phyloP scores from a whole-genome alignment of 176 grass and related monocot species.

The Puya raimondii region DNA sequence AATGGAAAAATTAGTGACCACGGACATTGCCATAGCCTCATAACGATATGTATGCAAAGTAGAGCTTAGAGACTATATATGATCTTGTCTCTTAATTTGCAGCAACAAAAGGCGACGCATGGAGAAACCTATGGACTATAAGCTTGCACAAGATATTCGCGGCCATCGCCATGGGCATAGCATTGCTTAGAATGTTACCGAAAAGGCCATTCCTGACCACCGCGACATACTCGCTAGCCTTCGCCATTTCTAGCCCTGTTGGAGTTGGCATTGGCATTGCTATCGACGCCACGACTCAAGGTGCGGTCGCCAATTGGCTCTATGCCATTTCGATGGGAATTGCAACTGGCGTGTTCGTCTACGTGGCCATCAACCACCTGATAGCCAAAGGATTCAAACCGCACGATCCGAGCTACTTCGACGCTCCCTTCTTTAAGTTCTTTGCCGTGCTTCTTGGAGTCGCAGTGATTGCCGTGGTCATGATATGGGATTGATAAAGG shows the following conservation, averaged over 20 bases:
- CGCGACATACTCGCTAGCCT: conserved; percentile 40
- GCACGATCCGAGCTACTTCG: conserved; percentile 25
- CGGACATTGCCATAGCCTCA: too few relatives aligned
- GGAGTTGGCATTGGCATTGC: conserved; percentile 59
- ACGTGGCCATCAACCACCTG: conserved; percentile 75
- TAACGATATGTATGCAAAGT: not conserved
- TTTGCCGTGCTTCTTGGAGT: conserved; percentile 39
- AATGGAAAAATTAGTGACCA: too few relatives aligned
- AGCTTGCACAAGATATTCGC: conserved; percentile 61
- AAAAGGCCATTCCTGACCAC: conserved; percentile 43
- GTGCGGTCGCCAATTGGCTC: conserved; percentile 36
- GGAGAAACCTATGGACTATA: conserved; percentile 82
- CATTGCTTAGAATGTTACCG: conserved; percentile 44
- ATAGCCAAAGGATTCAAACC: conserved; percentile 64
- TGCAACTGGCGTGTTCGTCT: conserved; percentile 64
- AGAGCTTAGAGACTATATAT: not conserved
- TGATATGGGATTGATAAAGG: conserved; percentile 57
- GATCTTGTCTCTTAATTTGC: not conserved
- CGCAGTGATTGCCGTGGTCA: conserved; percentile 48
- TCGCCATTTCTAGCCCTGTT: conserved; percentile 49
- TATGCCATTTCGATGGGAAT: conserved; percentile 63
- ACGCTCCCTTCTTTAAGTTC: conserved; percentile 53
- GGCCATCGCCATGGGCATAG: conserved; percentile 74
- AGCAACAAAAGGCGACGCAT: conserved; percentile 38
- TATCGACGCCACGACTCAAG: conserved; percentile 42